These are phyloP conservation scores for Venturia nashicola DNA, from an alignment of 2,329 filamentous ascomycete genomes.

Conservation along the genomic window DNA sequence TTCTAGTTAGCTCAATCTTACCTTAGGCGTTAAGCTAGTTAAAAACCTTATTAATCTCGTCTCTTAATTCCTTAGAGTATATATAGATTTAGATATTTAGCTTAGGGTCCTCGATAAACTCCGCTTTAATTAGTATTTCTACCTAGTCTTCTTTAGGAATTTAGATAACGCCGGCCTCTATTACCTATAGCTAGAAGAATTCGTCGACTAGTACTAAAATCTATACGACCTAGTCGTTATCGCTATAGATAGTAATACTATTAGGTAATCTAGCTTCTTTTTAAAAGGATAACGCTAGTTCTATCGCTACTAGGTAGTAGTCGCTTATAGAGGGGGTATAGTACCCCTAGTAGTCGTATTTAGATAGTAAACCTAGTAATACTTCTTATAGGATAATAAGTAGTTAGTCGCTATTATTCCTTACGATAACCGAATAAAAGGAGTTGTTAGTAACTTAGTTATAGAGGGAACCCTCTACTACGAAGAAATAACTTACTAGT, in stretches of 20 bases:
- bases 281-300: too few relatives aligned
- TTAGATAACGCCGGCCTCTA: neutral
- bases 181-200: neutral
- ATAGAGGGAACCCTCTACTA: too few relatives aligned
- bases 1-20: neutral
- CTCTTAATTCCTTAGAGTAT: neutral
- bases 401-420: too few relatives aligned
- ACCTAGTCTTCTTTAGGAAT: neutral
- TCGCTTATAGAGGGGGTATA: too few relatives aligned
- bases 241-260: neutral
- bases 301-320: too few relatives aligned
- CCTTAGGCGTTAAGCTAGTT: neutral
- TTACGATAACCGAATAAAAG: too few relatives aligned
- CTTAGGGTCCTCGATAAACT: neutral
- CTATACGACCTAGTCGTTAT: neutral
- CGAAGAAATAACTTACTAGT: too few relatives aligned
- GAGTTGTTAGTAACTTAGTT: too few relatives aligned
- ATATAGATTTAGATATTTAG: neutral
- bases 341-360: too few relatives aligned
- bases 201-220: neutral
- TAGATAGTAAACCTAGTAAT: too few relatives aligned
- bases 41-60: neutral
- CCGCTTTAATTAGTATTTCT: neutral
- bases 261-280: neutral
- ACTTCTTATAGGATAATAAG: too few relatives aligned